Base-by-base conservation (phyloP, 1,284 basidiomycete species). In the Cryptococcus sp. region DNA sequence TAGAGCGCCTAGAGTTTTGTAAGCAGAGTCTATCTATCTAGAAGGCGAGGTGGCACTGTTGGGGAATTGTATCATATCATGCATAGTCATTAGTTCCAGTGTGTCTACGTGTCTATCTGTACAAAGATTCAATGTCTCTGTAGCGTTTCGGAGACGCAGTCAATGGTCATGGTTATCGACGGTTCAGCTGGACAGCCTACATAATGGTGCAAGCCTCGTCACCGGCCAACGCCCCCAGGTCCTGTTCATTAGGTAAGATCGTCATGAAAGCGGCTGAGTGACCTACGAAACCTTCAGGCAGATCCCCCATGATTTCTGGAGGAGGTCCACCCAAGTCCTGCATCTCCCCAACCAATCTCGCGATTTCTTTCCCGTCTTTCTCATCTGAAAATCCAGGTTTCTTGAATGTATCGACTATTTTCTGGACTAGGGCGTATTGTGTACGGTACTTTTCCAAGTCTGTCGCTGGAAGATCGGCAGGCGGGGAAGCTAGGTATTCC, bases 241-340 rank as follows among this genome's bases (percentile, higher is more conserved):
- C 72, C 70, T 74, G 51, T n/a, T n/a, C n/a, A n/a, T n/a, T n/a
- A n/a, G n/a, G n/a, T 11, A 21, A 45, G 13, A 22, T 57, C 36
- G 48, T 46, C 46, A 18, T 21, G 13, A 21, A 28, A n/a, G 25
- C 13, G 2, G 1, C 4, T 19, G 25, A 21, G 14, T 28, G 36
- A 24, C 7, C 18, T 9, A 25, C 82, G 48, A 88, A 77, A 19
- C 86, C 90, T 3, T 89, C 82, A 0, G 92, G 92, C 60, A 97
- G 79, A 4, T 88, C 85, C 2, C 93, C 94, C 83, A 96, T 90
- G 50, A 98, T 83, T 68, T 93, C 90, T 46, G 84, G 75, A 0
- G 93, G 93, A 0, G 93, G 93, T 11, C 88, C 84, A 2, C 94
- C 93, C 53, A 86, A 80, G 28, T 72, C 70, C 52, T 72, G 71